Evolutionary conservation across 192 early-diverging fungal species (phyloP).

Genomic region (Backusella tuberculispora): DNA sequence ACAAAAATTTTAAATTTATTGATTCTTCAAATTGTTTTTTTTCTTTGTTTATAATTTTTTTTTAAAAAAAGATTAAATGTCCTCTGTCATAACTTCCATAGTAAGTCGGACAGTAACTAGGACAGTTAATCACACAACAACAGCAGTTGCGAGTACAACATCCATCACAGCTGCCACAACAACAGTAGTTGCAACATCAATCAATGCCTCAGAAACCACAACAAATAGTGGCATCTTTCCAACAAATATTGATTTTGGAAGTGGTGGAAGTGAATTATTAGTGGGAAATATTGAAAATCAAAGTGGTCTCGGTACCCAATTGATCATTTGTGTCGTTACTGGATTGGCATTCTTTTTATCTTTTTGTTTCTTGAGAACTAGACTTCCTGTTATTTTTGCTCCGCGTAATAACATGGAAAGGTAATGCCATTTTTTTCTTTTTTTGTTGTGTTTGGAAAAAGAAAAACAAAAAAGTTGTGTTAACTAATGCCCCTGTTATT

Average conservation of each 20-base stretch:
- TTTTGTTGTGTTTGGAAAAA: not conserved
- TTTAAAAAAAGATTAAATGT: not conserved
- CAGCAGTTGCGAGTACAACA: not conserved
- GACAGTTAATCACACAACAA: not conserved
- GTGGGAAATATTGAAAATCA: conserved; percentile 24
- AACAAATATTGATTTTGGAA: conserved; percentile 2
- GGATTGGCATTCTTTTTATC: conserved; percentile 28
- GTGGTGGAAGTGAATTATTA: conserved; percentile 9
- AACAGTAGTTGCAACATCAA: not conserved
- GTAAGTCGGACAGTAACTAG: not conserved
- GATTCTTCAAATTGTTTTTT: not conserved
- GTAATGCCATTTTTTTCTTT: conserved; percentile 5
- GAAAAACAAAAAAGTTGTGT: not conserved
- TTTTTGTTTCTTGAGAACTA: conserved; percentile 37
- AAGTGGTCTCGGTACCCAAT: conserved; percentile 28
- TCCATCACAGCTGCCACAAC: not conserved
- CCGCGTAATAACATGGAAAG: conserved; percentile 39
- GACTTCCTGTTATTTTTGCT: conserved; percentile 30
- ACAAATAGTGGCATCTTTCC: not conserved
- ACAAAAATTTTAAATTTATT: not conserved
- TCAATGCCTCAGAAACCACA: not conserved
- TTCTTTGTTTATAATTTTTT: too few relatives aligned
- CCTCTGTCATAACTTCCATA: not conserved
- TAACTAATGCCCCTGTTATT: not conserved
- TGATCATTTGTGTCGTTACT: conserved; percentile 21